Conservation (phyloP, 192 early-diverging fungal genomes). For the Martensiomyces pterosporus region DNA sequence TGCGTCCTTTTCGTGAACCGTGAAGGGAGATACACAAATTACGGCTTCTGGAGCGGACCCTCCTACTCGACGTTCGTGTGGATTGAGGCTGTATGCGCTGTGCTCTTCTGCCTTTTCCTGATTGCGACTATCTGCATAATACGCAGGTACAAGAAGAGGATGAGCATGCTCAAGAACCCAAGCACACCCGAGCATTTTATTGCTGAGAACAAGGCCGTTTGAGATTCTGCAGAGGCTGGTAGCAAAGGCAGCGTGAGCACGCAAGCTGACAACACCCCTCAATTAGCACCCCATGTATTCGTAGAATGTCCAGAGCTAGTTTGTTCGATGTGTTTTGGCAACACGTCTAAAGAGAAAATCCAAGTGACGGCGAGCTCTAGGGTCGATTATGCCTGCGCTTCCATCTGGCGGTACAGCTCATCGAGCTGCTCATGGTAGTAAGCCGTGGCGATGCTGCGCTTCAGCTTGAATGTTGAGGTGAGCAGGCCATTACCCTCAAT, state of each 20-base stretch:
- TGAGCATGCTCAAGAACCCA: neutral
- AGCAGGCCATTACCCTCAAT: conserved; percentile 76
- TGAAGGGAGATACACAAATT: neutral
- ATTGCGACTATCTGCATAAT: neutral
- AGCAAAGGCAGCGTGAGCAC: too few relatives aligned
- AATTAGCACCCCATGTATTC: too few relatives aligned
- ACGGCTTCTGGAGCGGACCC: neutral
- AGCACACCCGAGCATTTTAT: too few relatives aligned
- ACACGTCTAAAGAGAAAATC: too few relatives aligned
- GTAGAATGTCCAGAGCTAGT: too few relatives aligned
- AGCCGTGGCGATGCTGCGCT: conserved; percentile 66
- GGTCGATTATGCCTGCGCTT: conserved; percentile 2
- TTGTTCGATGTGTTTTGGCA: too few relatives aligned
- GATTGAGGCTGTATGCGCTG: neutral
- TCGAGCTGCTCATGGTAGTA: conserved; percentile 58
- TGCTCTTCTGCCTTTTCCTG: neutral
- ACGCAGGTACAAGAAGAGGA: neutral
- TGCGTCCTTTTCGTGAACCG: neutral
- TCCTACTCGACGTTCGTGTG: neutral
- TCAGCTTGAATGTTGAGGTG: conserved; percentile 91
- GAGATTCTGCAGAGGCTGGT: too few relatives aligned
- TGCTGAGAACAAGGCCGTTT: too few relatives aligned
- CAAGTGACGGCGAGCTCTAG: too few relatives aligned
- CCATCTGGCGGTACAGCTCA: conserved; percentile 52
- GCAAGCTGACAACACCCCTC: too few relatives aligned